phyloP scores from a whole-genome alignment of 2,329 filamentous ascomycete species.

The Rhynchosporium graminicola region DNA sequence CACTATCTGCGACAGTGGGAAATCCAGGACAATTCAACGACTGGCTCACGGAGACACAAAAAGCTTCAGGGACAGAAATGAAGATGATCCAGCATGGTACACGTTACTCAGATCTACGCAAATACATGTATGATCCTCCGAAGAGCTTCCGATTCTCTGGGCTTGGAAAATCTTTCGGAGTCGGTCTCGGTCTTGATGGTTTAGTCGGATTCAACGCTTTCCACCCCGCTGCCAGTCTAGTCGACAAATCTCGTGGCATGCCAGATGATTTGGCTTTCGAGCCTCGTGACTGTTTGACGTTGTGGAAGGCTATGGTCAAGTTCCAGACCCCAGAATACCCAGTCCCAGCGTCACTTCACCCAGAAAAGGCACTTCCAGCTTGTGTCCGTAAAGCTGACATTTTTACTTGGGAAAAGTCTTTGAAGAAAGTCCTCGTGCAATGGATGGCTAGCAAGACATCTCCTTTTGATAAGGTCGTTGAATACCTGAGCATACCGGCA shows the following conservation, averaged over 20 bases:
- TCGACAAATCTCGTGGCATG: constrained; percentile 61
- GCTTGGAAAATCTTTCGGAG: constrained; percentile 41
- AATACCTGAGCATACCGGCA: constrained; percentile 45
- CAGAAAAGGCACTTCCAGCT: constrained; percentile 49
- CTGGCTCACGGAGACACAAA: constrained; percentile 68
- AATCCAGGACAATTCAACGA: constrained; percentile 69
- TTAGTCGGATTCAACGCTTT: constrained; percentile 44
- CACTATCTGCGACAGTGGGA: constrained; percentile 76
- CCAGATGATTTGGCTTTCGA: constrained; percentile 70
- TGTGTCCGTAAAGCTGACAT: constrained; percentile 66
- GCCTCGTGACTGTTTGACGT: constrained; percentile 65
- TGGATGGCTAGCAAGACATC: constrained; percentile 60
- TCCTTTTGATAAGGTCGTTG: constrained; percentile 47
- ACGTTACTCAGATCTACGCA: constrained; percentile 76
- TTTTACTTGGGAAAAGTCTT: constrained; percentile 60
- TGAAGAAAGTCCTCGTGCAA: constrained; percentile 58
- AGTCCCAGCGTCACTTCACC: constrained; percentile 53
- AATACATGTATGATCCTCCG: constrained; percentile 65
- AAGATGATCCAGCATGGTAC: constrained; percentile 68
- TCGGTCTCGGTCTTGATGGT: constrained; percentile 48
- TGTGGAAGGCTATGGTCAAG: constrained; percentile 66
- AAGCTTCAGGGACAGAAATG: constrained; percentile 61
- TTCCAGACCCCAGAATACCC: constrained; percentile 53
- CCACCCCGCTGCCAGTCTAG: constrained; percentile 65
- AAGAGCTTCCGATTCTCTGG: constrained; percentile 43